Conservation (phyloP, 495 filamentous ascomycete species). For the Cercophora newfieldiana region DNA sequence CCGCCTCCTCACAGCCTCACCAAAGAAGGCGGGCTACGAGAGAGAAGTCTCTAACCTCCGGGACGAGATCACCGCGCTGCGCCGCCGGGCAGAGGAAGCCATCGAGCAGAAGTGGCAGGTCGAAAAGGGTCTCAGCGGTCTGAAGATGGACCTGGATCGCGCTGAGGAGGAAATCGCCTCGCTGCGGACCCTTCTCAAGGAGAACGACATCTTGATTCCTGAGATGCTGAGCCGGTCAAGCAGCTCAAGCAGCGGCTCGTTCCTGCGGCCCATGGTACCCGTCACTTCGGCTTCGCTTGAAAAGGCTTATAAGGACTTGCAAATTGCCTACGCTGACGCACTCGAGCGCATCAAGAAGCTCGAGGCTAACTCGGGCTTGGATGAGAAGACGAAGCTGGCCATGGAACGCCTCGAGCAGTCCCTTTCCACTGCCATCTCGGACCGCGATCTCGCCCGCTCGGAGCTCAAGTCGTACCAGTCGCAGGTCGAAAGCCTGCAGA, state of each 20-base stretch:
- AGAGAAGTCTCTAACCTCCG: conserved; percentile 75
- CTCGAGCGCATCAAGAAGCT: conserved; percentile 58
- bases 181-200: conserved; percentile 74
- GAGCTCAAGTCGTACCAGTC: conserved; percentile 60
- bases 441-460: conserved; percentile 66
- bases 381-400: conserved; percentile 56
- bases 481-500: conserved; percentile 62
- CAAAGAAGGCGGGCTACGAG: conserved; percentile 75
- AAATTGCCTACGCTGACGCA: conserved; percentile 55
- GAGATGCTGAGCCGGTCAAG: conserved; percentile 52
- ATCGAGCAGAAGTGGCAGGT: conserved; percentile 96
- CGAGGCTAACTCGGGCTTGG: conserved; percentile 44
- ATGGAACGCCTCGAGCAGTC: conserved; percentile 64
- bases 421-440: conserved; percentile 65
- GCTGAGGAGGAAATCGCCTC: conserved; percentile 89
- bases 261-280: conserved; percentile 27
- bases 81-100: conserved; percentile 89
- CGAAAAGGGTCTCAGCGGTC: conserved; percentile 85
- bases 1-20: conserved; percentile 65
- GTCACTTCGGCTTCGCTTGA: conserved; percentile 73
- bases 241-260: conserved; percentile 37
- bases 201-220: conserved; percentile 79
- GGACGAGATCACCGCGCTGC: conserved; percentile 80
- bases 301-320: conserved; percentile 76
- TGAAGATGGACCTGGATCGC: conserved; percentile 97